Conservation (phyloP, 2,329 filamentous ascomycete genomes). For the Zymoseptoria brevis region DNA sequence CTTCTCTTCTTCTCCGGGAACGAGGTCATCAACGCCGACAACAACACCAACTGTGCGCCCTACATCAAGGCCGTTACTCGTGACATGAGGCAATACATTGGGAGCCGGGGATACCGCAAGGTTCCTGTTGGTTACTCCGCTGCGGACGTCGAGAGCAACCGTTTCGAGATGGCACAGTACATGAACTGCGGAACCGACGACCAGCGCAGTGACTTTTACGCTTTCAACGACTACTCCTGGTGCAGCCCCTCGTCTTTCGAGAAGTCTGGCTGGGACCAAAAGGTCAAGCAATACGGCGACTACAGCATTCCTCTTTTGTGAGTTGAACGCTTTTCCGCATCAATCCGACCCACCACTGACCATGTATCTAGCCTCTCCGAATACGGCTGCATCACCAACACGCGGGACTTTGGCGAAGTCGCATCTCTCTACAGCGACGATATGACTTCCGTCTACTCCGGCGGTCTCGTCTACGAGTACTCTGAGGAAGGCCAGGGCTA, state of each 20-base stretch:
- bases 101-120: constrained; percentile 56
- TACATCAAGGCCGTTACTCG: constrained; percentile 66
- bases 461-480: constrained; percentile 95
- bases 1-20: constrained; percentile 77
- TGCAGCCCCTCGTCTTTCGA: constrained; percentile 64
- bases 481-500: constrained; percentile 69
- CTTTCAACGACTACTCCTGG: constrained; percentile 86
- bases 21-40: constrained; percentile 58
- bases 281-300: constrained; percentile 78
- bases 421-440: constrained; percentile 67
- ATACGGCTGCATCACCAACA: constrained; percentile 81
- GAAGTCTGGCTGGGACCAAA: constrained; percentile 72
- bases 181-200: constrained; percentile 89
- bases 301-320: constrained; percentile 81
- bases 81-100: constrained; percentile 74
- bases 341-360: constrained; percentile 8
- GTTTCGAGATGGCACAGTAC: constrained; percentile 77
- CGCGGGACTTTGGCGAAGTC: constrained; percentile 74
- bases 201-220: constrained; percentile 79
- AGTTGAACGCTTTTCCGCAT: constrained; percentile 14
- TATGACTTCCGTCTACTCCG: constrained; percentile 88
- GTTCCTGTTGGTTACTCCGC: constrained; percentile 77
- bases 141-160: constrained; percentile 78
- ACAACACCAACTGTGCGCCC: constrained; percentile 57
- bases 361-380: constrained; percentile 60